Evolutionary conservation across 805 yeast species (phyloP).

Genomic region (Saturnispora gosingensis): DNA sequence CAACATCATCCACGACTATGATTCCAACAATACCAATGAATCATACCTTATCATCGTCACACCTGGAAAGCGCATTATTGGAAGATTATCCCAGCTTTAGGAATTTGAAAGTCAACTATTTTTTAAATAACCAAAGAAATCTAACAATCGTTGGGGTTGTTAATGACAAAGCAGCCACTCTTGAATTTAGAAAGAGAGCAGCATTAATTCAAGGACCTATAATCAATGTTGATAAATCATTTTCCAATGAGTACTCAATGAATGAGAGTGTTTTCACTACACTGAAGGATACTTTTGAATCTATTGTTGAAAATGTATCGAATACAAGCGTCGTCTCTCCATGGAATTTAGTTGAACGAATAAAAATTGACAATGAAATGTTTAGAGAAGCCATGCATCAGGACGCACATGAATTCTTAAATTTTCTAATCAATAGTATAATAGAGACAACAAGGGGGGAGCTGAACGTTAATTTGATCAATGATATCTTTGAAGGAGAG

Average conservation of each 20-base stretch:
- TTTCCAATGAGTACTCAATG: slow-evolving; percentile 42
- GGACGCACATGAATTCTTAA: slow-evolving; percentile 95
- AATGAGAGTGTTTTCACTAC: slow-evolving; percentile 45
- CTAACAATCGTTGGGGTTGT: slow-evolving; percentile 38
- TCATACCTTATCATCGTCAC: neutral
- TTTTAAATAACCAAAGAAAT: slow-evolving; percentile 34
- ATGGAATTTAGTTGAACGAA: slow-evolving; percentile 54
- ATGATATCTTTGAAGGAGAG: slow-evolving; percentile 72
- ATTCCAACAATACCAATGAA: neutral
- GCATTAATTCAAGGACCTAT: slow-evolving; percentile 80
- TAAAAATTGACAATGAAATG: slow-evolving; percentile 74
- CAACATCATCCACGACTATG: neutral
- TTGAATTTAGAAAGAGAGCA: slow-evolving; percentile 68
- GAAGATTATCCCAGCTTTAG: neutral
- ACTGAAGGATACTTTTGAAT: slow-evolving; percentile 77
- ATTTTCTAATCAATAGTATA: slow-evolving; percentile 57
- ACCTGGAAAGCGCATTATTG: neutral
- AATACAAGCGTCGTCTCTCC: slow-evolving; percentile 84
- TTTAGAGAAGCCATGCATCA: slow-evolving; percentile 93
- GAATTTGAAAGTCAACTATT: neutral
- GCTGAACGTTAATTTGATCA: slow-evolving; percentile 15
- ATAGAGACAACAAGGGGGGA: slow-evolving; percentile 2
- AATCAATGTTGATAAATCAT: slow-evolving; percentile 64
- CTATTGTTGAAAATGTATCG: slow-evolving; percentile 62
- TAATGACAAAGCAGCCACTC: slow-evolving; percentile 33